Evolutionary conservation across 2,329 filamentous ascomycete species (phyloP), one percentile per base, ranked within the genome.

Genomic region (Nemania sp.): DNA sequence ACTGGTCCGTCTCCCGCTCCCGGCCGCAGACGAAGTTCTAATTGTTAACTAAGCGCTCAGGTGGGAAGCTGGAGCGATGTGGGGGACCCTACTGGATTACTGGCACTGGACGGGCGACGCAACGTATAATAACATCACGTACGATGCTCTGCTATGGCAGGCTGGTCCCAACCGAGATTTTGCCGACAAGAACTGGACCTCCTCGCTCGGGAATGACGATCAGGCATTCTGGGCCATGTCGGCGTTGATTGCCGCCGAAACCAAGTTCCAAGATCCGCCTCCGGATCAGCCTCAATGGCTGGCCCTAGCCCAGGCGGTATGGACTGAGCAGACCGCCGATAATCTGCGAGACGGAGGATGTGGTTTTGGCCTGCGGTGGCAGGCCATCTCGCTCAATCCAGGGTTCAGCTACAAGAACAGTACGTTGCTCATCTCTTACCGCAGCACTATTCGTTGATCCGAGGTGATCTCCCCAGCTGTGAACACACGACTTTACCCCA

Each of bases 181-280:
- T 63, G 77, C 76, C 73, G 77, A 78, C 5, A 53, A 57, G 11
- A 77, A 76, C 62, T 72, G 72, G 64, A 72, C 71, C 7, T 61
- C 63, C 6, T 67, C 68, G 5, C 63, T 72, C 34, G 79, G 79
- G 49, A 83, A 82, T 61, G 79, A 83, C 52, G 80, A 83, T 54
- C 80, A 83, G 68, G 76, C 80, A 6, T 86, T 87, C 66, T 88
- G 85, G 85, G 83, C 76, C 6, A 76, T 86, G 67, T 81, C 83
- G 2, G 82, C 80, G 9, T 78, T 88, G 65, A 76, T 79, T 14
- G 84, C 84, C 1, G 80, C 81, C 28, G 85, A 88, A 66, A 75
- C 78, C 49, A 81, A 79, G 40, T 87, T 83, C 58, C 80, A 78
- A 3, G 76, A 84, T 57, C 78, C 81, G 9, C 73, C 76, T 0